These are phyloP conservation scores for Cephaloascus fragrans DNA, from an alignment of 805 yeast genomes.

Conservation along the genomic window DNA sequence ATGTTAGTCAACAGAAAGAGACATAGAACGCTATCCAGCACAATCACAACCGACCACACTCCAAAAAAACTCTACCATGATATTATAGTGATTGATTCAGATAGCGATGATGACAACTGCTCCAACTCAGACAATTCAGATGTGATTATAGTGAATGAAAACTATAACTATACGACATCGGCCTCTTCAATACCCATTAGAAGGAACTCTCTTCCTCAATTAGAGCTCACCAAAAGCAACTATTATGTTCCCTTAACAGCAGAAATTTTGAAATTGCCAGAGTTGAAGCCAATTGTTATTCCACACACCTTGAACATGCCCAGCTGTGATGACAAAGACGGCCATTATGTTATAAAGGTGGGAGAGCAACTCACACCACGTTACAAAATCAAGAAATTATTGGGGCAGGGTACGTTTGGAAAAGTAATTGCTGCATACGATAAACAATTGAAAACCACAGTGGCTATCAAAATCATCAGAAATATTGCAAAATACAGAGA, in stretches of 20 bases:
- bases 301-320: too few species aligned
- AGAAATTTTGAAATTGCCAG: not conserved
- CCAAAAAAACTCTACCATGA: not conserved
- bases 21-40: too few species aligned
- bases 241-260: not conserved
- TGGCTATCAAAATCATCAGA: constrained; percentile 88
- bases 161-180: not conserved
- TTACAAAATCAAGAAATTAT: constrained; percentile 29
- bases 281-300: not conserved
- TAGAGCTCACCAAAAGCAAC: not conserved
- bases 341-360: constrained; percentile 57
- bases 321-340: constrained; percentile 55
- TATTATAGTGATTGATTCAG: not conserved
- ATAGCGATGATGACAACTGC: not conserved
- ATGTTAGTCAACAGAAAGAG: too few species aligned
- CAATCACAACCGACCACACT: too few species aligned
- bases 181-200: not conserved
- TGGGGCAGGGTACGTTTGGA: constrained; percentile 93
- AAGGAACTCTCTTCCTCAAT: not conserved
- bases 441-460: constrained; percentile 41
- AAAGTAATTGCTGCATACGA: constrained; percentile 84
- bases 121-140: too few species aligned
- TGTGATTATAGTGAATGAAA: not conserved
- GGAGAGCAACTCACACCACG: constrained; percentile 30
- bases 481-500: constrained; percentile 92